These are phyloP conservation scores for Eleusine indica DNA, from an alignment of 176 grass and related monocot species.

Conservation along the genomic window DNA sequence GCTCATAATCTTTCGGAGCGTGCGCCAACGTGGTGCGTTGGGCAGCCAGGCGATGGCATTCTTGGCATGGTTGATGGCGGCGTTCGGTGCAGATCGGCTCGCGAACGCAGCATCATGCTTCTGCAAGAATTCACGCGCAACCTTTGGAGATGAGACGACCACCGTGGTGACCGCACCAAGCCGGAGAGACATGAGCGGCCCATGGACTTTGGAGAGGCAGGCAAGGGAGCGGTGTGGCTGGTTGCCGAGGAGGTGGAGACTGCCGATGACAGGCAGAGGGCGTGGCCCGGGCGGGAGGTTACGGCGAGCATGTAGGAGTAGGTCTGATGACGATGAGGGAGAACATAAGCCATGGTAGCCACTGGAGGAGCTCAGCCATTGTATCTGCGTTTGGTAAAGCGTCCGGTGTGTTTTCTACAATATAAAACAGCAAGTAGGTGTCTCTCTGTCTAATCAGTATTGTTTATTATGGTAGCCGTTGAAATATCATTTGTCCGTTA, in stretches of 20 bases:
- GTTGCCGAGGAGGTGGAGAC: slow-evolving; percentile 4
- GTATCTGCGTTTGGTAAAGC: too few species aligned
- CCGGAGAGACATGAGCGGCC: slow-evolving; percentile 22
- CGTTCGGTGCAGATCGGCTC: not conserved
- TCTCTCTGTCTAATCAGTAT: too few species aligned
- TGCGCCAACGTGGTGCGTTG: not conserved
- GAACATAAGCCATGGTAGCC: slow-evolving; percentile 21
- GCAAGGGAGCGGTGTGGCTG: slow-evolving; percentile 39
- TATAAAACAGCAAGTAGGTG: too few species aligned
- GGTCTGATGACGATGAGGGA: not conserved
- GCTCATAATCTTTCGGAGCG: not conserved
- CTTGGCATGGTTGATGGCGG: not conserved
- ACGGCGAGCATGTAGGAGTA: not conserved
- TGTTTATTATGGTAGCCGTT: too few species aligned
- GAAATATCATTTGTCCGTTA: too few species aligned
- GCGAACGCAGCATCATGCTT: not conserved
- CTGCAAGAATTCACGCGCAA: slow-evolving; percentile 9
- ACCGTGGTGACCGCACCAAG: slow-evolving; percentile 12
- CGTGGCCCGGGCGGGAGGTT: slow-evolving; percentile 8
- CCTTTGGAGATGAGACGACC: not conserved
- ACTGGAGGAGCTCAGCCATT: not conserved
- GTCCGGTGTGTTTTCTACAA: too few species aligned
- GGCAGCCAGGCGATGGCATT: not conserved
- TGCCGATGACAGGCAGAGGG: slow-evolving; percentile 28
- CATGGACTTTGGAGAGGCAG: not conserved